phyloP scores from a whole-genome alignment of 805 yeast species.

The Cyberlindnera euphorbiiphila region DNA sequence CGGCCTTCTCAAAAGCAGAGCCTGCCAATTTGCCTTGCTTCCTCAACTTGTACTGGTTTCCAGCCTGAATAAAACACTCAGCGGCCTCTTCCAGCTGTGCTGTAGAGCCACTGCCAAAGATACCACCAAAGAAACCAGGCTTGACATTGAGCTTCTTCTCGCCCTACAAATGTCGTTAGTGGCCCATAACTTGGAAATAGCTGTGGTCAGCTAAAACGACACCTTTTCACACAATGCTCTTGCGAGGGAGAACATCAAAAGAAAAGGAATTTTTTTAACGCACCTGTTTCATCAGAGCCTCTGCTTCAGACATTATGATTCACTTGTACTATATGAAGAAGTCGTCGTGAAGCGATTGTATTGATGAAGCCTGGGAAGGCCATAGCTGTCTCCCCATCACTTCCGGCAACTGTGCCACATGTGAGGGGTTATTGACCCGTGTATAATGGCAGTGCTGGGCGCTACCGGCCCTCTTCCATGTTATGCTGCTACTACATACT shows the following conservation, averaged over 20 bases:
- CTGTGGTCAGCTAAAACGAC: not conserved
- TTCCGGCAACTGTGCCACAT: too few species aligned
- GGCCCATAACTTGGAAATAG: not conserved
- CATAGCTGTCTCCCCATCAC: too few species aligned
- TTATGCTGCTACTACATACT: too few species aligned
- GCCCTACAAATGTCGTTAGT: constrained; percentile 40
- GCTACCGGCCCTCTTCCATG: too few species aligned
- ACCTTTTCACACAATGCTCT: too few species aligned
- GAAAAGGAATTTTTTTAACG: constrained; percentile 14
- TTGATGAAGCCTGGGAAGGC: too few species aligned
- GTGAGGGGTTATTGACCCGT: too few species aligned
- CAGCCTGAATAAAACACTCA: constrained; percentile 88
- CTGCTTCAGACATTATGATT: constrained; percentile 9
- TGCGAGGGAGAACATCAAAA: too few species aligned
- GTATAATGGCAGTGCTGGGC: too few species aligned
- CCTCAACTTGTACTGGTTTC: constrained; percentile 76
- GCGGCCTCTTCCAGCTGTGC: constrained; percentile 86
- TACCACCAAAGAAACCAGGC: constrained; percentile 59
- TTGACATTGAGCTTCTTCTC: constrained; percentile 66
- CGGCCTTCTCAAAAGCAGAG: constrained; percentile 78
- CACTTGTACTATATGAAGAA: too few species aligned
- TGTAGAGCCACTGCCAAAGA: constrained; percentile 61
- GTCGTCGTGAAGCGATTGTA: too few species aligned
- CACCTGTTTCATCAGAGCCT: constrained; percentile 37
- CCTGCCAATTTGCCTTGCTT: constrained; percentile 79